Conservation (phyloP, 2,329 filamentous ascomycete genomes). For the Apiospora sp. region DNA sequence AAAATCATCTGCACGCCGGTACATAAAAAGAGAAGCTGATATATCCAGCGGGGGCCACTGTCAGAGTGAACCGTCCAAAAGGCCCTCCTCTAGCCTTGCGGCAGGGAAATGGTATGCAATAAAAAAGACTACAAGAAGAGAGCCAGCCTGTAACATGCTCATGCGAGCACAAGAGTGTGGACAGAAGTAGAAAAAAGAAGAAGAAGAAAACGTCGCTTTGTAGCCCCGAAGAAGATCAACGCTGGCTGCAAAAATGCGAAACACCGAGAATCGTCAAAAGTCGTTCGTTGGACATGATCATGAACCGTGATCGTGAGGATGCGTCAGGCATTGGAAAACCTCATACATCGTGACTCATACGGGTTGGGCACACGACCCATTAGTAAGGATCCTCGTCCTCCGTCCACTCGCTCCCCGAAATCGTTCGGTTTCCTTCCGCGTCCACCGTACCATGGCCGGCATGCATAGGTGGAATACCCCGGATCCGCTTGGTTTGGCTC, state of each 20-base stretch:
- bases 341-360: slow-evolving; percentile 38
- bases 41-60: slow-evolving; percentile 11
- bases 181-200: slow-evolving; percentile 21
- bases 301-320: slow-evolving; percentile 37
- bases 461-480: slow-evolving; percentile 62
- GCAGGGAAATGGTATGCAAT: slow-evolving; percentile 27
- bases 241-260: slow-evolving; percentile 9
- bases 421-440: slow-evolving; percentile 66
- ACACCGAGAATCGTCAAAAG: slow-evolving; percentile 26
- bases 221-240: background rate
- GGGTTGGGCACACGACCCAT: slow-evolving; percentile 34
- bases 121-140: slow-evolving; percentile 26
- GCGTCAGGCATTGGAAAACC: slow-evolving; percentile 24
- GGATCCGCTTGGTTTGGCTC: slow-evolving; percentile 60
- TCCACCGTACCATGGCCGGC: slow-evolving; percentile 60
- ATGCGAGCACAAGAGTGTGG: slow-evolving; percentile 14
- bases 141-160: slow-evolving; percentile 19
- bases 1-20: background rate
- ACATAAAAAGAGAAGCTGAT: background rate
- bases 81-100: slow-evolving; percentile 25
- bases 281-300: slow-evolving; percentile 25
- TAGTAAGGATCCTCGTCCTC: slow-evolving; percentile 70
- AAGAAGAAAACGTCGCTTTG: slow-evolving; percentile 2
- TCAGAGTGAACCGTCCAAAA: slow-evolving; percentile 17
- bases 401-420: slow-evolving; percentile 73